Conservation (phyloP, 768 basidiomycete species). For the Termitomyces sp. region DNA sequence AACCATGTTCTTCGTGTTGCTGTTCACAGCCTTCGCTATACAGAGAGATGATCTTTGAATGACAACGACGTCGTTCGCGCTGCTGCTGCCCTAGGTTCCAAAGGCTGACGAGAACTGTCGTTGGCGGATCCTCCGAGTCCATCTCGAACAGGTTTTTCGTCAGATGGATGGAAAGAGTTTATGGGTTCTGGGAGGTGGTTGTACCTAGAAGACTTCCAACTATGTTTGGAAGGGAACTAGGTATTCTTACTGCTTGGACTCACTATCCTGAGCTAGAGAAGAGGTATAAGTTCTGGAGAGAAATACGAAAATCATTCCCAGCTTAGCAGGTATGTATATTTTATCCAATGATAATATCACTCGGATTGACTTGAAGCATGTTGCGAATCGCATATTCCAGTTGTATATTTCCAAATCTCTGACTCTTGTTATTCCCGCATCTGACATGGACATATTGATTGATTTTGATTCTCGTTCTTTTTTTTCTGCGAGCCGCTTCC, state of each 20-base stretch:
- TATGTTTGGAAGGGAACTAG: neutral
- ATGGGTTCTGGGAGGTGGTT: constrained; percentile 1
- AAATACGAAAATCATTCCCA: too few relatives aligned
- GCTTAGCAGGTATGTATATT: neutral
- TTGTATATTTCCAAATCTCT: too few relatives aligned
- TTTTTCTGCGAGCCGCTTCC: too few relatives aligned
- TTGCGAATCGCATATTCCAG: too few relatives aligned
- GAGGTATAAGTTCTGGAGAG: too few relatives aligned
- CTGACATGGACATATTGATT: too few relatives aligned
- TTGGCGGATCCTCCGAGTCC: neutral
- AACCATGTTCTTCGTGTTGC: neutral
- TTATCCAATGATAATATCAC: neutral
- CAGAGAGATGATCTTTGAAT: neutral
- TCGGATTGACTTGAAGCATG: neutral
- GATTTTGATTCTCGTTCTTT: too few relatives aligned
- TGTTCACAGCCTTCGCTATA: neutral
- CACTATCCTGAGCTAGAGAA: too few relatives aligned
- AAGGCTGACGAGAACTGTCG: constrained; percentile 1
- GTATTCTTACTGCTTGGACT: too few relatives aligned
- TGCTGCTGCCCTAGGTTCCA: neutral
- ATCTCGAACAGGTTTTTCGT: neutral
- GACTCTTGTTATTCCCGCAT: too few relatives aligned
- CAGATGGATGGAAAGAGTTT: neutral
- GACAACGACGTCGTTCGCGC: neutral
- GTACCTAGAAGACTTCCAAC: neutral